Conservation (phyloP, 2,329 filamentous ascomycete species). For the Moelleriella libera region DNA sequence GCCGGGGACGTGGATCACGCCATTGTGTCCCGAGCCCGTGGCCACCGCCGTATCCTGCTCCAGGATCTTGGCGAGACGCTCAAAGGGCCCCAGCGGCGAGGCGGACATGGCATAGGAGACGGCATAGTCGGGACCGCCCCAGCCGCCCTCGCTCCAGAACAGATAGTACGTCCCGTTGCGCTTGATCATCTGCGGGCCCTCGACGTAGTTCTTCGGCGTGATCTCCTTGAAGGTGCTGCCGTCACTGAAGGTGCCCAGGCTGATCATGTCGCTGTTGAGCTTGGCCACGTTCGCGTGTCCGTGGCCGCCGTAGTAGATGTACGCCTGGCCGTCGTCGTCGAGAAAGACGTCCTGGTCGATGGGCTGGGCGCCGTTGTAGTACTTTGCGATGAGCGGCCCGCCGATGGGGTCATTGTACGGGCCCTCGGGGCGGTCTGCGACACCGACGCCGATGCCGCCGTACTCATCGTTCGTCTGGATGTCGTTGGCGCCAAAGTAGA, state of each 20-base stretch:
- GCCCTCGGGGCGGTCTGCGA: conserved; percentile 18
- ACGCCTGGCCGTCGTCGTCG: conserved; percentile 26
- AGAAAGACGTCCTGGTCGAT: conserved; percentile 26
- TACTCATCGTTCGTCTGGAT: conserved; percentile 22
- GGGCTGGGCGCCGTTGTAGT: conserved; percentile 30
- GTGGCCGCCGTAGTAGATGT: conserved; percentile 26
- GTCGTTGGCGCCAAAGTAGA: conserved; percentile 37
- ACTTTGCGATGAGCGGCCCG: conserved; percentile 18
- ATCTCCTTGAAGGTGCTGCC: conserved; percentile 26
- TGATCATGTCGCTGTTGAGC: conserved; percentile 25
- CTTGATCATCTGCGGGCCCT: conserved; percentile 27
- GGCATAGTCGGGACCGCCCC: conserved; percentile 31
- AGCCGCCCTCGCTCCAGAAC: conserved; percentile 32
- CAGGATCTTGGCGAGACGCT: conserved; percentile 22
- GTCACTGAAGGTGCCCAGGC: conserved; percentile 25
- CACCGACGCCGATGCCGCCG: conserved; percentile 21
- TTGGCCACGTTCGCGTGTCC: conserved; percentile 24
- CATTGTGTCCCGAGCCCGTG: conserved; percentile 29
- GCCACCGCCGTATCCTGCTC: conserved; percentile 24
- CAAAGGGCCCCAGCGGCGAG: conserved; percentile 25
- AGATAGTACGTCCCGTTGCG: conserved; percentile 29
- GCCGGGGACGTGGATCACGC: conserved; percentile 26
- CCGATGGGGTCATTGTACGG: conserved; percentile 20
- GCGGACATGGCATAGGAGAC: conserved; percentile 28
- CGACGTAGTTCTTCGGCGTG: conserved; percentile 24